These are phyloP conservation scores for Boletus vermiculosoides DNA, from an alignment of 768 basidiomycete genomes.

Conservation along the genomic window DNA sequence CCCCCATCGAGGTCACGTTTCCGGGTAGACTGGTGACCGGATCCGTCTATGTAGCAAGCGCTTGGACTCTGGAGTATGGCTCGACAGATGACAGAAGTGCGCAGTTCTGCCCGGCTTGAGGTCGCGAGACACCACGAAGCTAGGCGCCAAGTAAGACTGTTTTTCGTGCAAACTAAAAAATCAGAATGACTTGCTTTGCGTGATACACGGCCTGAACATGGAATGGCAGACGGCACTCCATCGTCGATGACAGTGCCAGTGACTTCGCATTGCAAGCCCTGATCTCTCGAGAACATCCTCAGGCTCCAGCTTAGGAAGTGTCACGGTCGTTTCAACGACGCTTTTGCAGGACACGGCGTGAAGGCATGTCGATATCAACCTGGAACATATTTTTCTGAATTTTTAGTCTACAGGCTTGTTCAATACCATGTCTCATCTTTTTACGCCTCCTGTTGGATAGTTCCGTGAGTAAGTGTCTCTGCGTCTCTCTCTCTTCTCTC, in stretches of 20 bases:
- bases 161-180: neutral
- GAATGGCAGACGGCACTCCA: slow-evolving; percentile 26
- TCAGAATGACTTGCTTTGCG: slow-evolving; percentile 16
- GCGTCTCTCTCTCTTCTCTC: no score
- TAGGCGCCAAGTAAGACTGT: slow-evolving; percentile 8
- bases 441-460: no score
- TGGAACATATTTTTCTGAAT: slow-evolving; percentile 44
- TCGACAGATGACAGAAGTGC: slow-evolving; percentile 46
- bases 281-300: slow-evolving; percentile 51
- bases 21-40: no score
- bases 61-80: slow-evolving; percentile 37
- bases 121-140: slow-evolving; percentile 43
- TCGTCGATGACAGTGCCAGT: slow-evolving; percentile 67
- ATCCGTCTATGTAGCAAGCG: no score
- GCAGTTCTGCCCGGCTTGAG: slow-evolving; percentile 42
- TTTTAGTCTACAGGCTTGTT: neutral
- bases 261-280: slow-evolving; percentile 48
- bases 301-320: slow-evolving; percentile 69
- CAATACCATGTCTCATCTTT: no score
- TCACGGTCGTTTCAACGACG: slow-evolving; percentile 57
- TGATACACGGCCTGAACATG: slow-evolving; percentile 31
- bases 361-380: slow-evolving; percentile 61
- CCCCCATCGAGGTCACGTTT: neutral
- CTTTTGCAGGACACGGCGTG: slow-evolving; percentile 49
- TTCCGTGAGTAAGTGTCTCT: no score